Base-by-base conservation (phyloP, 108 stramenopile species). In the Discostella stelligeroides region DNA sequence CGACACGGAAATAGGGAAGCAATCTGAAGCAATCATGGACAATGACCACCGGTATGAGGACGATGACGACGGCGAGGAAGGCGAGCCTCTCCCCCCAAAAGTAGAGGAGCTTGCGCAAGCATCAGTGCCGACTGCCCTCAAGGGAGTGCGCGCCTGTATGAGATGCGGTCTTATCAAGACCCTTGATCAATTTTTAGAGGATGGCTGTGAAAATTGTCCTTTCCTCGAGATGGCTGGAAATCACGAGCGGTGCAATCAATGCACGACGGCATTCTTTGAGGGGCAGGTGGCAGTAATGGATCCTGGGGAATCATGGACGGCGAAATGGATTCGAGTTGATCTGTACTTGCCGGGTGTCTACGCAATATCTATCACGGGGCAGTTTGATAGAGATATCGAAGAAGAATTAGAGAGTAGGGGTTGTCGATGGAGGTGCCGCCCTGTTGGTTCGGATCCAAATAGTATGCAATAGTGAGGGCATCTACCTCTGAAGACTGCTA, bases 161-260 rank as follows among this genome's bases (percentile, higher is more conserved):
- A 83, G 95, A 54, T 95, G 95, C 75, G 95, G 95, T 14, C 72
- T 95, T 50, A 66, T 95, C 64, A 95, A 95, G 75, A 95, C 95
- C 3, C 51, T 90, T 47, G 87, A 88, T 64, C 95, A 95, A 75
- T 95, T 95, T 67, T 64, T 91, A 42, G 83, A 92, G 69, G 73
- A 92, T 27, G 95, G 95, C 25, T 95, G 95, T 56, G 95, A 95
- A 58, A 95, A 95, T 79, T 95, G 95, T 73, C 90, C 90, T 2
- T 92, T 95, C 66, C 81, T 95, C 59, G 86, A 95, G 43, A 92
- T 92, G 86, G 85, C 69, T 7, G 91, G 88, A 28, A 85, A 89
- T 63, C 85, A 81, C 27, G 84, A 90, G 56, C 76, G 82, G 65
- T 77, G 79, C 68, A 85, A 83, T 66, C 60, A 55, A 15, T 95